Evolutionary conservation across 1,284 basidiomycete species (phyloP).

Genomic region (Leccinum fuscescens): DNA sequence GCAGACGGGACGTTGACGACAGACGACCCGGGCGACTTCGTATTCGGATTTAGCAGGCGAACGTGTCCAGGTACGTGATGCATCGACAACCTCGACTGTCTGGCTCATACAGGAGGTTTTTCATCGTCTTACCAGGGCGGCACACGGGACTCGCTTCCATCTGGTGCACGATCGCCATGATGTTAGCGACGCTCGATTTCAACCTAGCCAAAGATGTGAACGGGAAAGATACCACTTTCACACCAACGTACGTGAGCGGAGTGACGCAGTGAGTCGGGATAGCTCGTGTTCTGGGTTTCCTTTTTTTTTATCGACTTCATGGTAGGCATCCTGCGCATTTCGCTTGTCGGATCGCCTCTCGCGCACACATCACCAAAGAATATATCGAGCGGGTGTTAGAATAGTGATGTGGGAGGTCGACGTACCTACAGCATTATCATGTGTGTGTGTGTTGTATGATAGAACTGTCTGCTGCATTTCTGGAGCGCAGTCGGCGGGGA

Average conservation of each 20-base stretch:
- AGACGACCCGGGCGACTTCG: slow-evolving; percentile 13
- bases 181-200: slow-evolving; percentile 22
- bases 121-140: slow-evolving; percentile 5
- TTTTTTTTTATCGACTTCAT: not conserved
- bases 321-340: slow-evolving; percentile 2
- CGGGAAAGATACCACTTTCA: slow-evolving; percentile 13
- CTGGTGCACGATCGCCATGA: slow-evolving; percentile 15
- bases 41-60: slow-evolving; percentile 23
- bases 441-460: not conserved
- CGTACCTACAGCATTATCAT: not conserved
- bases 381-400: not conserved
- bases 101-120: not conserved
- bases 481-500: too few relatives aligned
- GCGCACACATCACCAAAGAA: not conserved
- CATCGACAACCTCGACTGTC: not conserved
- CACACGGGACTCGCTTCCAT: slow-evolving; percentile 18
- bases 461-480: not conserved
- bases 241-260: slow-evolving; percentile 8
- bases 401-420: not conserved
- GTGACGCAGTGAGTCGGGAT: slow-evolving; percentile 5
- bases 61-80: slow-evolving; percentile 15
- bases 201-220: slow-evolving; percentile 10
- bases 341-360: not conserved
- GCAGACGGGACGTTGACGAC: slow-evolving; percentile 13
- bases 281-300: not conserved